Evolutionary conservation across 148 eudicot genomes (phyloP), one percentile per base, ranked within the genome.

Genomic region (Agrostemma githago): DNA sequence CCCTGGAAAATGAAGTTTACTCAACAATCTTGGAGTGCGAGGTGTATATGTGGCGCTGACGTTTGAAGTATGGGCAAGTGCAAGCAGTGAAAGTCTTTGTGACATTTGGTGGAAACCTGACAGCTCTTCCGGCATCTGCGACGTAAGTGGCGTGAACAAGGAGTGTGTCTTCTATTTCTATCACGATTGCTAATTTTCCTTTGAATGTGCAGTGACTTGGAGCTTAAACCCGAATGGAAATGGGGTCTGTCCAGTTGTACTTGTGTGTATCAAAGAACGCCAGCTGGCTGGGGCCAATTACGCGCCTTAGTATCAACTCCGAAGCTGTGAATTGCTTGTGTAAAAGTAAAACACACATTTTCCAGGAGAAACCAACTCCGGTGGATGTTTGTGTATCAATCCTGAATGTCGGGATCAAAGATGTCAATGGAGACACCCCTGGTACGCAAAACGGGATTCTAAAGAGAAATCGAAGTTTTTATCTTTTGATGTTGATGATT

Each of bases 81-180:
- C 7, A 68, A 8, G 57, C 54, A 5, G 39, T 68, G 71, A n/a
- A 19, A 68, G 9, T 17, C 20, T 4, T 44, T 43, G 8, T 12
- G 15, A 51, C 98, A 12, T 84, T 92, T 34, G 98, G 98, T 73
- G 98, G 96, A 78, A 95, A 97, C 78, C 83, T 92, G 56, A 92
- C 98, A 61, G 97, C 97, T 74, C 79, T 95, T 74, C 98, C 98
- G 97, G 98, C 66, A 68, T 95, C 77, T 87, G 93, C 39, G 98
- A 95, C 82, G 89, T 94, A 96, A 91, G 91, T 82, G 97, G 88
- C 80, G 98, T 92, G 83, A 9, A 48, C 12, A 11, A 12, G 16
- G 15, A 51, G 56, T 51, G 14, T 69, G 34, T 26, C 34, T 44
- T 6, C 57, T 9, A 51, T 11, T 51, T 51, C 12, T 51, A 12